phyloP scores from a whole-genome alignment of 768 basidiomycete genomes.

The Naematelia encephala region DNA sequence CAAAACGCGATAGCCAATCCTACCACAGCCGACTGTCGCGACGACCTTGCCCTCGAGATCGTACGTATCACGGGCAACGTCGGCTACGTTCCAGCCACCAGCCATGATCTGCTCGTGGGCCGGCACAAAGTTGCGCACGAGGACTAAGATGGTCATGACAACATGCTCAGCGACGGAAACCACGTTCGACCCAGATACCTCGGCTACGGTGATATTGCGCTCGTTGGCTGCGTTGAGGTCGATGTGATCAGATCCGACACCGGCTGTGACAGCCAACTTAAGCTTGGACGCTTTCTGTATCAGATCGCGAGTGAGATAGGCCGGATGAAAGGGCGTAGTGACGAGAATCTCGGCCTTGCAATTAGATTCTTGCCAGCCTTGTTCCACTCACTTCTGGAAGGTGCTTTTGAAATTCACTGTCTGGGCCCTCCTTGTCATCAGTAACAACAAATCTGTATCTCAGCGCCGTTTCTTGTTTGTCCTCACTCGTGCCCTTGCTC shows the following conservation, averaged over 20 bases:
- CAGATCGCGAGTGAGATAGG: constrained; percentile 48
- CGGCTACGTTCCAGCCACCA: constrained; percentile 83
- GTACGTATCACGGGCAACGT: constrained; percentile 74
- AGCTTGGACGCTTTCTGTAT: constrained; percentile 72
- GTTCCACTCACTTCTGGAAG: constrained; percentile 67
- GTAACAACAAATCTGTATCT: constrained; percentile 59
- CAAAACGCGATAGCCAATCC: constrained; percentile 83
- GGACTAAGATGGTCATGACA: constrained; percentile 76
- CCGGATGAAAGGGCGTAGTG: constrained; percentile 50
- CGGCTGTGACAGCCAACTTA: constrained; percentile 84
- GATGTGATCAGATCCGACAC: constrained; percentile 71
- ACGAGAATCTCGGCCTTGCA: constrained; percentile 30
- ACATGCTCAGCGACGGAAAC: constrained; percentile 70
- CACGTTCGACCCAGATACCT: constrained; percentile 76
- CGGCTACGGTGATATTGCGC: constrained; percentile 72
- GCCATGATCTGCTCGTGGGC: constrained; percentile 71
- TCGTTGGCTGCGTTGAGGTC: constrained; percentile 85
- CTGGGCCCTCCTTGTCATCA: constrained; percentile 75
- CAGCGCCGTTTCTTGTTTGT: background rate
- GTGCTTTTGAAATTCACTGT: constrained; percentile 78
- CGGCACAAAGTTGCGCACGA: constrained; percentile 79
- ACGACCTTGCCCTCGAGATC: constrained; percentile 89
- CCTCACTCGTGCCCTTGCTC: constrained; percentile 66
- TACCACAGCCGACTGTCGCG: constrained; percentile 75
- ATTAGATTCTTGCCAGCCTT: background rate